phyloP scores from a whole-genome alignment of 805 yeast genomes.

The Lachancea quebecensis region DNA sequence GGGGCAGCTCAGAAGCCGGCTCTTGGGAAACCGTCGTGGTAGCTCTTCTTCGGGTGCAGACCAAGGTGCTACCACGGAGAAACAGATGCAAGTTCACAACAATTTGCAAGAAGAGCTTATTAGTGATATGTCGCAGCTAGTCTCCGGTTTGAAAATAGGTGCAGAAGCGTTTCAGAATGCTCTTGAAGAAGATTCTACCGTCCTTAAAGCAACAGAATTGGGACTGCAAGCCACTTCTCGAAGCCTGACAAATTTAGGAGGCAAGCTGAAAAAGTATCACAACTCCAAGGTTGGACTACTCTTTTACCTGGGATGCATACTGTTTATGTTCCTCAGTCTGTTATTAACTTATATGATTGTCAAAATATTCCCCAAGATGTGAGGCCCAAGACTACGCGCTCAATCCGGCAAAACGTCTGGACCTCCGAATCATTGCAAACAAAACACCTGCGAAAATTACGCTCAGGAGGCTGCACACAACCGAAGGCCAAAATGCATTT shows the following conservation, averaged over 20 bases:
- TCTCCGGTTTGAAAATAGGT: constrained; percentile 33
- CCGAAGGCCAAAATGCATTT: constrained; percentile 8
- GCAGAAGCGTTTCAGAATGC: constrained; percentile 37
- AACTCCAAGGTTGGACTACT: constrained; percentile 26
- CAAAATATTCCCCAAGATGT: constrained; percentile 36
- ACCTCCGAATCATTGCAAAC: constrained; percentile 3
- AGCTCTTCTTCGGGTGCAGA: constrained; percentile 3
- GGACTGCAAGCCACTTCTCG: constrained; percentile 36
- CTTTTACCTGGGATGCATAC: constrained; percentile 22
- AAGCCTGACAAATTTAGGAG: constrained; percentile 30
- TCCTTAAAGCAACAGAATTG: constrained; percentile 36
- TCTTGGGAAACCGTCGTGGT: constrained; percentile 20
- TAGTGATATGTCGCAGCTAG: constrained; percentile 35
- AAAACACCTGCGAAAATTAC: constrained; percentile 3
- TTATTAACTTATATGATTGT: constrained; percentile 32
- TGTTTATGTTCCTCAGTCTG: constrained; percentile 28
- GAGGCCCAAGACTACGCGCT: constrained; percentile 1
- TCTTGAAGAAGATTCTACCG: constrained; percentile 33
- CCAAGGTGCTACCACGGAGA: constrained; percentile 22
- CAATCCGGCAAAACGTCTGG: background rate
- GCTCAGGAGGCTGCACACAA: constrained; percentile 3
- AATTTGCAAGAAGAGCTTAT: constrained; percentile 33
- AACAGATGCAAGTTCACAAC: constrained; percentile 33
- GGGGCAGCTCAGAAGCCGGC: constrained; percentile 29
- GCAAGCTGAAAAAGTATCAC: constrained; percentile 28